Conservation (phyloP, 345 rosid genomes). For the Crucihimalaya himalaica region DNA sequence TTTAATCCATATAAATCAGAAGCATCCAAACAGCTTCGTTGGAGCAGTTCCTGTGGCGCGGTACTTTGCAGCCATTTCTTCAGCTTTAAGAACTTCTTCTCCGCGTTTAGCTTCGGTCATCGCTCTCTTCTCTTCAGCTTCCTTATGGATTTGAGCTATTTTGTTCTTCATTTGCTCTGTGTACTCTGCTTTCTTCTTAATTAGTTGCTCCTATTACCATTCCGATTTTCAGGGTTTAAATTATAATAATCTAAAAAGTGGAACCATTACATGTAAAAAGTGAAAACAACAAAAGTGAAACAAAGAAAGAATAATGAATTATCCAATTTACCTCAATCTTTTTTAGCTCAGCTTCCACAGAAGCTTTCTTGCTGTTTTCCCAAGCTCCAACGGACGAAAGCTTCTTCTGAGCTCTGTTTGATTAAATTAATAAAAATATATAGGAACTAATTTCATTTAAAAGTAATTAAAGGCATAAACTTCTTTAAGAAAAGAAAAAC, state of each 20-base stretch:
- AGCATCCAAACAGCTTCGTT: conserved; percentile 51
- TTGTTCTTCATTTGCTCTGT: conserved; percentile 88
- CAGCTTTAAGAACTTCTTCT: conserved; percentile 88
- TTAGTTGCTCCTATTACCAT: conserved; percentile 61
- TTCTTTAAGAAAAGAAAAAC: background rate
- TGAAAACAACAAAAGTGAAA: background rate
- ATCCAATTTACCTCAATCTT: conserved; percentile 28
- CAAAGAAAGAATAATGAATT: background rate
- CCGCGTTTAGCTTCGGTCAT: conserved; percentile 70
- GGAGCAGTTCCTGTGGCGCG: conserved; percentile 80
- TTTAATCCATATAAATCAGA: background rate
- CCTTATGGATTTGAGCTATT: conserved; percentile 69
- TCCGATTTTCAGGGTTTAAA: background rate
- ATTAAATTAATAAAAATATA: background rate
- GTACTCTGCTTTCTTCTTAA: conserved; percentile 75
- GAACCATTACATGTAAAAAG: background rate
- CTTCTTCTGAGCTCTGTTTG: conserved; percentile 33
- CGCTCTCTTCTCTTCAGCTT: conserved; percentile 86
- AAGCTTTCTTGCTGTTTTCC: conserved; percentile 44
- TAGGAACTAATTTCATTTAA: too few relatives aligned
- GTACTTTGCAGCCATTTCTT: conserved; percentile 80
- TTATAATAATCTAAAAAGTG: background rate
- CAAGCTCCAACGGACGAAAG: conserved; percentile 38
- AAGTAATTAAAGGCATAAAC: background rate
- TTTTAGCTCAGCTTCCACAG: conserved; percentile 36